Percentiles rank a stretch among this genome's conserved stretches.
These are phyloP conservation scores for Colletotrichum scovillei DNA, from an alignment of 2,329 filamentous ascomycete species.

Conservation along the genomic window DNA sequence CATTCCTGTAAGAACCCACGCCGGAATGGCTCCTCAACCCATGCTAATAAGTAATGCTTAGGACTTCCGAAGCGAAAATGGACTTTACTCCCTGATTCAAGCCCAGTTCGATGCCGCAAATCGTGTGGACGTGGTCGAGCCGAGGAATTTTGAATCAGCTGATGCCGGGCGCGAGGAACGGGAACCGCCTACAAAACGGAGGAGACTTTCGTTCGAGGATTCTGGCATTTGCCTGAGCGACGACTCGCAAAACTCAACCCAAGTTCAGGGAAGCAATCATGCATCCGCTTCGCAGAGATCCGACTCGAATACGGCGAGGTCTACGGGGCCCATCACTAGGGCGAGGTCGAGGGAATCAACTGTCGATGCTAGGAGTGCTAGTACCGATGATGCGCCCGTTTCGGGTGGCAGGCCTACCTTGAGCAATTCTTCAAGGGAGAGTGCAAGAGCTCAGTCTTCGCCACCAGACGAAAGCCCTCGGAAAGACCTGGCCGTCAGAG, in stretches of 20 bases:
- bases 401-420: background rate
- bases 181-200: slow-evolving; percentile 46
- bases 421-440: background rate
- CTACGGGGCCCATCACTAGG: background rate
- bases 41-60: slow-evolving; percentile 45
- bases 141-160: slow-evolving; percentile 8
- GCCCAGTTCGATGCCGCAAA: slow-evolving; percentile 70
- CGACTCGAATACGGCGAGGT: background rate
- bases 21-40: background rate
- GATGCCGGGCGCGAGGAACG: slow-evolving; percentile 32
- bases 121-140: slow-evolving; percentile 29
- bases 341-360: background rate
- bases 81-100: slow-evolving; percentile 78
- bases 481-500: background rate
- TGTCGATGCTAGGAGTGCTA: background rate
- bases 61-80: slow-evolving; percentile 80
- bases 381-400: background rate
- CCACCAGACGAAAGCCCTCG: slow-evolving; percentile 11
- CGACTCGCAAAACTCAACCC: slow-evolving; percentile 12
- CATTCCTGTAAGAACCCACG: slow-evolving; percentile 69
- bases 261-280: background rate
- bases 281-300: background rate
- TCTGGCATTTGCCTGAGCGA: slow-evolving; percentile 28
- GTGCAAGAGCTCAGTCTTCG: slow-evolving; percentile 18
- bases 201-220: slow-evolving; percentile 44